phyloP scores from a whole-genome alignment of 2,329 filamentous ascomycete species.

The Trichoderma atrobrunneum region DNA sequence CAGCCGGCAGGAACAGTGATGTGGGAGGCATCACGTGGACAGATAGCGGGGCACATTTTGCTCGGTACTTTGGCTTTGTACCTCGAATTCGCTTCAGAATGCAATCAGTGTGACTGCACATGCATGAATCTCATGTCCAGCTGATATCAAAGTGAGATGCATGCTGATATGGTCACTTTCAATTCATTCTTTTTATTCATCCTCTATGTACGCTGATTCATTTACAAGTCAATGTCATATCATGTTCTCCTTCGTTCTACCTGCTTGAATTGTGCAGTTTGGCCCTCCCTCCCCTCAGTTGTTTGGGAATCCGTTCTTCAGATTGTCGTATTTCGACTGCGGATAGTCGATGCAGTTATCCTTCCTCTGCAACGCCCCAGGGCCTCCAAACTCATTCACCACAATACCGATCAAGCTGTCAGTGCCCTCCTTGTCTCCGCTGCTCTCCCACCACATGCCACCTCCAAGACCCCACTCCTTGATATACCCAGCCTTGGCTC shows the following conservation, averaged over 20 bases:
- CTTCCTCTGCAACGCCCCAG: conserved; percentile 46
- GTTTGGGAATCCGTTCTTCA: conserved; percentile 55
- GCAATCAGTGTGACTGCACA: neutral
- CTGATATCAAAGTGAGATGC: neutral
- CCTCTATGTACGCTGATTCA: neutral
- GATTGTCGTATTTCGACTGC: conserved; percentile 67
- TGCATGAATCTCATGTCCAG: neutral
- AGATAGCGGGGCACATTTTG: conserved; percentile 10
- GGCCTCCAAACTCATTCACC: conserved; percentile 57
- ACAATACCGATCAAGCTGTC: conserved; percentile 68
- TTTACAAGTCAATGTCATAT: neutral
- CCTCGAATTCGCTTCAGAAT: neutral
- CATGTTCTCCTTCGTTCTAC: neutral
- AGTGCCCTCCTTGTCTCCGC: conserved; percentile 65
- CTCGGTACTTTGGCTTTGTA: neutral
- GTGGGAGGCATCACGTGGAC: conserved; percentile 23
- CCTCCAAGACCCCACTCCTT: conserved; percentile 67
- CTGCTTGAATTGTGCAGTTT: neutral
- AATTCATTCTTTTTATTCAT: neutral
- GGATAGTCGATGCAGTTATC: conserved; percentile 64
- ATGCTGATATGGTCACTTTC: neutral
- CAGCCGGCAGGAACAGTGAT: neutral
- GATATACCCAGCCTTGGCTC: conserved; percentile 70
- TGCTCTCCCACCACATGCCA: conserved; percentile 98
- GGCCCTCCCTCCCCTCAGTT: conserved; percentile 29